A percentile compares a stretch with the other conserved stretches of the same genome.
These are phyloP conservation scores for Alternaria angustiovoidea DNA, from an alignment of 2,329 filamentous ascomycete species.

Conservation along the genomic window DNA sequence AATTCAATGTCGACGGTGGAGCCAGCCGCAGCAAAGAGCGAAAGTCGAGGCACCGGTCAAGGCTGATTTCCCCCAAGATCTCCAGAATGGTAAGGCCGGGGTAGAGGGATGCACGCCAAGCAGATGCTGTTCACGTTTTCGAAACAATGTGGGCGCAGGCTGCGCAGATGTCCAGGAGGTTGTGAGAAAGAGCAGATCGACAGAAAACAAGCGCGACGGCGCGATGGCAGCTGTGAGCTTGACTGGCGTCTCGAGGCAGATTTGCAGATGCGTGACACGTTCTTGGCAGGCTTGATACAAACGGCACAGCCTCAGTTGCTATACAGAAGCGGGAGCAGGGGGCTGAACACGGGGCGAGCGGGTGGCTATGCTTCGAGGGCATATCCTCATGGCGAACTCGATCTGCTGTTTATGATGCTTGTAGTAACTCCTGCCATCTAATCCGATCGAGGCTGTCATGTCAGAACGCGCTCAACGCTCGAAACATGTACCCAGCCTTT, in stretches of 20 bases:
- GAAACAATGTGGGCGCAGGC: constrained; percentile 28
- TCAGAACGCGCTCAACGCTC: constrained; percentile 9
- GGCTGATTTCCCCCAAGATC: constrained; percentile 44
- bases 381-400: constrained; percentile 15
- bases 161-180: constrained; percentile 25
- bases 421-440: constrained; percentile 11
- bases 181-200: constrained; percentile 26
- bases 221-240: constrained; percentile 40
- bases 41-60: constrained; percentile 46
- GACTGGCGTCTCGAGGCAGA: constrained; percentile 46
- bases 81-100: constrained; percentile 34
- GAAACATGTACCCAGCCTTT: constrained; percentile 18
- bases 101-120: constrained; percentile 42
- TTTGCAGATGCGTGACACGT: constrained; percentile 42
- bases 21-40: constrained; percentile 42
- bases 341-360: constrained; percentile 24
- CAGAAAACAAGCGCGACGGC: constrained; percentile 41
- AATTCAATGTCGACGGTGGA: constrained; percentile 33
- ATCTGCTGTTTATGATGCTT: constrained; percentile 8
- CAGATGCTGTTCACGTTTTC: constrained; percentile 26
- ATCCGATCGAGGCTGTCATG: background rate
- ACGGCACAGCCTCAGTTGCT: constrained; percentile 47
- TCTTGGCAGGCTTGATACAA: constrained; percentile 41
- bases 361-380: constrained; percentile 37
- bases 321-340: constrained; percentile 31